Percentiles rank a stretch among this genome's conserved stretches.
These are phyloP conservation scores for Conticribra weissflogii DNA, from an alignment of 108 stramenopile species.

Conservation along the genomic window DNA sequence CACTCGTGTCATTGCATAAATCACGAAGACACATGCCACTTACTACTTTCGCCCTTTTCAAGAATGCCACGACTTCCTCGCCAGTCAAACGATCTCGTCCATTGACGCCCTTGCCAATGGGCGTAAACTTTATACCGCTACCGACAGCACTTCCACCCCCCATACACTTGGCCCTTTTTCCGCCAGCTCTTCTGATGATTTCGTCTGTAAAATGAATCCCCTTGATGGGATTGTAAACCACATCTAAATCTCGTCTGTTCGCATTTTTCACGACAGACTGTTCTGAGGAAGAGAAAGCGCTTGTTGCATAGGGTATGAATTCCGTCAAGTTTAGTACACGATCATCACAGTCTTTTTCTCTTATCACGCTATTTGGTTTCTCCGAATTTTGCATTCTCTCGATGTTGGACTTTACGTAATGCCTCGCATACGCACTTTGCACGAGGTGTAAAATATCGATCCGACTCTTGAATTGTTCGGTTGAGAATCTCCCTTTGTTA, in stretches of 20 bases:
- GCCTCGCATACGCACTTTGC: constrained; percentile 56
- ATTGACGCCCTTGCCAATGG: constrained; percentile 44
- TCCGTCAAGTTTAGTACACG: constrained; percentile 49
- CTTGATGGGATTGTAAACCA: constrained; percentile 59
- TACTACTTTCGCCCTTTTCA: constrained; percentile 51
- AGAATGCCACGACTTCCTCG: constrained; percentile 46
- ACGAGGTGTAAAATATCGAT: constrained; percentile 56
- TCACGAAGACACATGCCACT: constrained; percentile 13
- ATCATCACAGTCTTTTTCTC: neutral
- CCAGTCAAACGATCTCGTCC: constrained; percentile 47
- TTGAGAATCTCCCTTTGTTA: constrained; percentile 40
- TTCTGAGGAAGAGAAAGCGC: constrained; percentile 5
- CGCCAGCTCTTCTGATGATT: constrained; percentile 36
- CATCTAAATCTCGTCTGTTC: constrained; percentile 39
- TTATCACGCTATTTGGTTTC: neutral
- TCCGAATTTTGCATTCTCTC: neutral
- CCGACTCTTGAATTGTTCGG: constrained; percentile 23
- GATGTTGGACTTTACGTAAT: constrained; percentile 35
- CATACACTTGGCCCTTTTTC: constrained; percentile 19
- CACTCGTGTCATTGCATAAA: too few species aligned
- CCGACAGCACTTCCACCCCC: neutral
- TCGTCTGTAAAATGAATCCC: constrained; percentile 63
- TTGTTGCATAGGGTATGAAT: constrained; percentile 42
- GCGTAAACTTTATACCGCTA: constrained; percentile 30
- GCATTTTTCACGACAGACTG: too few species aligned